A percentile compares a stretch with the other conserved stretches of the same genome.
Conservation (phyloP, 2,329 filamentous ascomycete genomes). For the Hypoxylon sp. region DNA sequence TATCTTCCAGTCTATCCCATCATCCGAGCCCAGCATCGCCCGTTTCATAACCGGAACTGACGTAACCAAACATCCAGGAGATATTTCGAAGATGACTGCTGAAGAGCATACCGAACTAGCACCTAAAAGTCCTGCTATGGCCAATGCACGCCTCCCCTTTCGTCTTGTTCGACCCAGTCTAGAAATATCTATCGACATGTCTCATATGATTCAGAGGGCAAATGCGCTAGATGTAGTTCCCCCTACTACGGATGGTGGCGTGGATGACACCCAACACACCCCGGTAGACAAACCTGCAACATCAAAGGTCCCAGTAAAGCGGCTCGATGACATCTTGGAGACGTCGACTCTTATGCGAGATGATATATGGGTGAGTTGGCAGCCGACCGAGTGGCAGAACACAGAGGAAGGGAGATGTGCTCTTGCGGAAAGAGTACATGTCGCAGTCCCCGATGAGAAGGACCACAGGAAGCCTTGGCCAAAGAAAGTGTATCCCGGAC, state of each 20-base stretch:
- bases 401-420: background rate
- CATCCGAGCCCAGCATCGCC: too few relatives aligned
- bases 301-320: constrained; percentile 26
- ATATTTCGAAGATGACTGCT: too few relatives aligned
- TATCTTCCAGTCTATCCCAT: too few relatives aligned
- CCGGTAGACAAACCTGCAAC: background rate
- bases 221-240: too few relatives aligned
- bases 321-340: constrained; percentile 39
- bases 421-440: constrained; percentile 10
- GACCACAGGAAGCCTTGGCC: constrained; percentile 31
- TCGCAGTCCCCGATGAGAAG: constrained; percentile 14
- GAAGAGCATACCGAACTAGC: background rate
- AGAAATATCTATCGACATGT: too few relatives aligned
- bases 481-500: constrained; percentile 31
- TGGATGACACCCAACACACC: background rate
- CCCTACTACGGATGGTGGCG: background rate
- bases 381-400: background rate
- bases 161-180: constrained; percentile 7
- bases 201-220: too few relatives aligned
- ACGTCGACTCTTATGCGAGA: constrained; percentile 33
- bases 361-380: background rate
- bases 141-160: constrained; percentile 11
- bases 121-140: background rate
- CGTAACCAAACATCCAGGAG: too few relatives aligned
- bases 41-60: background rate